Percentiles rank a stretch among this genome's conserved stretches.
Evolutionary conservation across 148 eudicot genomes (phyloP).

Genomic region (Camellia japonica): DNA sequence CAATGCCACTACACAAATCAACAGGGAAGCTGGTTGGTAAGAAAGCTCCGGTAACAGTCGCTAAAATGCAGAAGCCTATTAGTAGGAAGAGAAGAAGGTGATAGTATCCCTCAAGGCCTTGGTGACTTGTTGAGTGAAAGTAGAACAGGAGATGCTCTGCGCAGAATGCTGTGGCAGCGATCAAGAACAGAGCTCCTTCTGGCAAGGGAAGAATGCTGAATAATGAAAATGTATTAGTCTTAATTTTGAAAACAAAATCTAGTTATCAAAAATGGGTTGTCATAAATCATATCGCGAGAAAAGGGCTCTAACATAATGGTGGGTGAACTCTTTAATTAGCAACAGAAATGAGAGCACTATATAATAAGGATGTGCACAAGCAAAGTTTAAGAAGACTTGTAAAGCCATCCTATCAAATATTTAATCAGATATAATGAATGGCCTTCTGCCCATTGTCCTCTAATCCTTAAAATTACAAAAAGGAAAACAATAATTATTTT

Average conservation of each 20-base stretch:
- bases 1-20: constrained; percentile 66
- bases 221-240: neutral
- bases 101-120: constrained; percentile 91
- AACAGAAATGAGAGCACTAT: neutral
- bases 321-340: neutral
- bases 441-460: neutral
- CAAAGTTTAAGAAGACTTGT: too few relatives aligned
- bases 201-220: constrained; percentile 79
- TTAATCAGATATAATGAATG: neutral
- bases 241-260: neutral
- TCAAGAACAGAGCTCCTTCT: constrained; percentile 67
- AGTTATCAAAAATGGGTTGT: neutral
- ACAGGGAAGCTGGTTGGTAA: constrained; percentile 73
- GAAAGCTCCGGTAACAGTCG: constrained; percentile 60
- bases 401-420: too few relatives aligned
- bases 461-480: neutral
- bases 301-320: neutral
- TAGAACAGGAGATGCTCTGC: constrained; percentile 80
- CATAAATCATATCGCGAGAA: neutral
- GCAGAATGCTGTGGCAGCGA: constrained; percentile 78
- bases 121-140: constrained; percentile 89
- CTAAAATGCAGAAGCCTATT: constrained; percentile 58
- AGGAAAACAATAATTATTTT: neutral
- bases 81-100: constrained; percentile 81
- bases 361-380: too few relatives aligned